A percentile compares a stretch with the other conserved stretches of the same genome.
phyloP scores from a whole-genome alignment of 805 yeast species.

The Cyberlindnera maclurae region DNA sequence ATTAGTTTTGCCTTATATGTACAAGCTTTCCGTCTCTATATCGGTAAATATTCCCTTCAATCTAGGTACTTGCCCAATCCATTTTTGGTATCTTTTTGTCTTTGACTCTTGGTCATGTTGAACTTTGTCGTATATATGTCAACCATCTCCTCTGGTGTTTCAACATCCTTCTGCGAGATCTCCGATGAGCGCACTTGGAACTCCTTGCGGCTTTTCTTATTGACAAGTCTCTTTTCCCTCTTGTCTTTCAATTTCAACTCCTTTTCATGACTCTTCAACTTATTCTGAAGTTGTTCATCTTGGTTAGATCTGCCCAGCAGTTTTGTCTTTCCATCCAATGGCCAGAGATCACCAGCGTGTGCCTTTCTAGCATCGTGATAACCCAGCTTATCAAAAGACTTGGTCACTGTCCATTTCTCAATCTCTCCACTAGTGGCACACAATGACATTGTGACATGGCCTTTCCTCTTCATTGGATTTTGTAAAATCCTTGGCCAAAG shows the following conservation, averaged over 20 bases:
- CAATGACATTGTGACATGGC: slow-evolving; percentile 72
- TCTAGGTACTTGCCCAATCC: slow-evolving; percentile 6
- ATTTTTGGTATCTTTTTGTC: slow-evolving; percentile 20
- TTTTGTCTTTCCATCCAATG: slow-evolving; percentile 53
- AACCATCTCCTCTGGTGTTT: slow-evolving; percentile 19
- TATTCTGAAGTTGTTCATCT: slow-evolving; percentile 22
- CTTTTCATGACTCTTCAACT: slow-evolving; percentile 29
- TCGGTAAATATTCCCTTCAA: background rate
- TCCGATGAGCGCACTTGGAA: slow-evolving; percentile 10
- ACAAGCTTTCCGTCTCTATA: background rate
- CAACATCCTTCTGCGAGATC: slow-evolving; percentile 9
- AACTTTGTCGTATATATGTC: slow-evolving; percentile 20
- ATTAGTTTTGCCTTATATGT: background rate
- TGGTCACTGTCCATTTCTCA: slow-evolving; percentile 85
- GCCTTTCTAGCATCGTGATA: slow-evolving; percentile 91
- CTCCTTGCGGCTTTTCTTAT: slow-evolving; percentile 12
- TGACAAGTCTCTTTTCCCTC: slow-evolving; percentile 12
- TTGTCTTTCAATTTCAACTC: slow-evolving; percentile 18
- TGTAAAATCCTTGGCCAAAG: slow-evolving; percentile 70
- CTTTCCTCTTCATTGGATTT: slow-evolving; percentile 70
- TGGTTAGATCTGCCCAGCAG: slow-evolving; percentile 30
- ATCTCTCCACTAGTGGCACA: slow-evolving; percentile 75
- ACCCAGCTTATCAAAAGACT: slow-evolving; percentile 60
- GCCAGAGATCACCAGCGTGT: slow-evolving; percentile 84
- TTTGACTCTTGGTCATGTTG: slow-evolving; percentile 21